These are phyloP conservation scores for Naganishia randhawae DNA, from an alignment of 768 basidiomycete genomes.

Conservation along the genomic window DNA sequence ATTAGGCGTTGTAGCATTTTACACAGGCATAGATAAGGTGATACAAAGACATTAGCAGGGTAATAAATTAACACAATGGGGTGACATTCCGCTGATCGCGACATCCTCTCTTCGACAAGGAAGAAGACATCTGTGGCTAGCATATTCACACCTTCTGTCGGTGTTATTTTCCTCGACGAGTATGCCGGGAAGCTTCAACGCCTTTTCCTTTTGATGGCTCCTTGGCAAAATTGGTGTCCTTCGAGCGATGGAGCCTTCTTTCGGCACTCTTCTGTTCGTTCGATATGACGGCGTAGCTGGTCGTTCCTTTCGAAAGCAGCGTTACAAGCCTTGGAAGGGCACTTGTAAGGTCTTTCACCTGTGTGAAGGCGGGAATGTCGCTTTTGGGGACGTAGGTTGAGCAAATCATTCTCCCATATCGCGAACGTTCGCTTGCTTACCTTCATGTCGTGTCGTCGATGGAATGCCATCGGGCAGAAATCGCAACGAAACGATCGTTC, in stretches of 20 bases:
- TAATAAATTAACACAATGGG: not conserved
- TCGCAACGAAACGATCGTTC: conserved; percentile 3
- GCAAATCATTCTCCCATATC: not conserved
- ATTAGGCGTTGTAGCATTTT: conserved; percentile 7
- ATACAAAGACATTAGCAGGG: not conserved
- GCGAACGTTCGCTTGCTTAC: not conserved
- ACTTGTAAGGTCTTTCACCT: conserved; percentile 12
- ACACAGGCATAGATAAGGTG: too few relatives aligned
- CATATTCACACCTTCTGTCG: not conserved
- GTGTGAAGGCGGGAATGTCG: not conserved
- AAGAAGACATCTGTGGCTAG: not conserved
- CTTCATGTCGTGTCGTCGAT: conserved; percentile 19
- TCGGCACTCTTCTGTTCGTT: not conserved
- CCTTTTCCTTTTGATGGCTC: conserved; percentile 5
- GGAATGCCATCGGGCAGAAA: conserved; percentile 9
- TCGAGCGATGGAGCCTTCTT: conserved; percentile 6
- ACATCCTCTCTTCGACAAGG: not conserved
- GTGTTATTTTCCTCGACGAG: not conserved
- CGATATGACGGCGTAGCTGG: conserved; percentile 13
- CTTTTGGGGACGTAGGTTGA: not conserved
- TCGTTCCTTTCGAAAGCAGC: conserved; percentile 12
- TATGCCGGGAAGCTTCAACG: not conserved
- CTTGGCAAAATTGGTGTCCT: conserved; percentile 8
- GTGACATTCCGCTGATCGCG: not conserved
- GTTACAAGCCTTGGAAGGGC: not conserved